A percentile compares a stretch with the other conserved stretches of the same genome.
Evolutionary conservation across 2,329 filamentous ascomycete species (phyloP).

Genomic region (Paecilomyces formosus): DNA sequence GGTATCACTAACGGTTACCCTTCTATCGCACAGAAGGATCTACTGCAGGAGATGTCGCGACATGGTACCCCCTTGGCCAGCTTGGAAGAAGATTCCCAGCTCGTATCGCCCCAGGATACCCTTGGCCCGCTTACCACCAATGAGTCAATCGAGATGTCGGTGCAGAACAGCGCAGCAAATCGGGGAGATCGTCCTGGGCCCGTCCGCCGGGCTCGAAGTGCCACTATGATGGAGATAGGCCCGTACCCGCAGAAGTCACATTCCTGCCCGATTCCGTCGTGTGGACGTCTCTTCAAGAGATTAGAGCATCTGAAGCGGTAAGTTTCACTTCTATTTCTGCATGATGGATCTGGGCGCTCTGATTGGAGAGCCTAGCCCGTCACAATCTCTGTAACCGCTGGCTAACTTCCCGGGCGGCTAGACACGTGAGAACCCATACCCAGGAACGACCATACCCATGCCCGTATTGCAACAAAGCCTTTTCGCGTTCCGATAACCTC

Average conservation of each 20-base stretch:
- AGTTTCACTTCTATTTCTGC: slow-evolving; percentile 35
- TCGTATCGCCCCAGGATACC: slow-evolving; percentile 59
- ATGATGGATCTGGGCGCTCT: slow-evolving; percentile 16
- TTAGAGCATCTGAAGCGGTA: slow-evolving; percentile 99
- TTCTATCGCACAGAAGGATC: slow-evolving; percentile 67
- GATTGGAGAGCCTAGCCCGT: slow-evolving; percentile 28
- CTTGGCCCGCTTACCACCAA: slow-evolving; percentile 57
- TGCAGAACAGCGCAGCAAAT: slow-evolving; percentile 52
- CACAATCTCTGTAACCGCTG: slow-evolving; percentile 43
- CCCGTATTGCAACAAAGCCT: slow-evolving; percentile 96
- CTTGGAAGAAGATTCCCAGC: slow-evolving; percentile 71
- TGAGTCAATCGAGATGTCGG: slow-evolving; percentile 48
- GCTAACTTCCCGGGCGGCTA: slow-evolving; percentile 47
- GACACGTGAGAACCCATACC: slow-evolving; percentile 97
- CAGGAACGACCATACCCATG: slow-evolving; percentile 98
- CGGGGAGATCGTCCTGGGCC: slow-evolving; percentile 60
- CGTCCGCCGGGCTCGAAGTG: slow-evolving; percentile 82
- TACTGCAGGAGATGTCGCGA: slow-evolving; percentile 70
- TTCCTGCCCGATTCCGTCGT: slow-evolving; percentile 97
- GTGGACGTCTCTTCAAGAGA: slow-evolving; percentile 95
- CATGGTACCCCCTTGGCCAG: slow-evolving; percentile 85
- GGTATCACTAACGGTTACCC: slow-evolving; percentile 67
- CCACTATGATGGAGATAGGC: slow-evolving; percentile 91
- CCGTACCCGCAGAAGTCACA: slow-evolving; percentile 97
- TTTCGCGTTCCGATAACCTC: slow-evolving; percentile 96